Evolutionary conservation across 768 basidiomycete species (phyloP), one percentile per base, ranked within the genome.

Genomic region (Fistulinella prunicolor): DNA sequence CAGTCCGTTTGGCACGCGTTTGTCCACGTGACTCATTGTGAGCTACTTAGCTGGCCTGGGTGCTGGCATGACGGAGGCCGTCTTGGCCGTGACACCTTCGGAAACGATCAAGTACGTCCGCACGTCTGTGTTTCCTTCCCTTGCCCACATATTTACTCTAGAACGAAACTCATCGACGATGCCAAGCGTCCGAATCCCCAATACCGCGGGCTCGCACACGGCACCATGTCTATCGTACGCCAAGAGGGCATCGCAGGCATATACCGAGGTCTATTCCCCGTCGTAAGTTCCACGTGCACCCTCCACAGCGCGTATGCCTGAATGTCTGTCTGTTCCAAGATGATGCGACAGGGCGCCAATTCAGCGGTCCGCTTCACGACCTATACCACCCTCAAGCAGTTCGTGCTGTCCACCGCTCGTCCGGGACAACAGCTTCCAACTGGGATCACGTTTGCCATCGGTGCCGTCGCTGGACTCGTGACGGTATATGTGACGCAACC

Each of bases 321-420:
- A 20, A 6, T 5, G 0, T 4, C 30, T 10, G 37, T 26, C 28
- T 41, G 26, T 12, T 14, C 7, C 61, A 96, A n/a, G 92, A 91
- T 95, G 82, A 89, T 95, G 81, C 86, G 94, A 23, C 95, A 98
- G 81, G 94, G 93, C 32, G 95, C 94, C 35, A 99, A 98, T 65
- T 97, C 94, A 5, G 94, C 96, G 9, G 83, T 98, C 24, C 80
- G 95, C 26, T 98, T 97, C 72, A 94, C 94, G 40, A 93, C 92
- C 0, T 98, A 97, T 69, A 82, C 89, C 3, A 95, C 91, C 0
- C 74, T 98, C 50, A 97, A 96, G 69, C 93, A 96, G 60, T 81
- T 93, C 55, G 91, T 93, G 1, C 92, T 92, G 62, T 86, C 92
- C 20, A 85, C 82, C 16, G 77, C 85, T 1, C 78, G 87, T 28